phyloP scores from a whole-genome alignment of 1,284 basidiomycete species.

The Peniophora sp. region DNA sequence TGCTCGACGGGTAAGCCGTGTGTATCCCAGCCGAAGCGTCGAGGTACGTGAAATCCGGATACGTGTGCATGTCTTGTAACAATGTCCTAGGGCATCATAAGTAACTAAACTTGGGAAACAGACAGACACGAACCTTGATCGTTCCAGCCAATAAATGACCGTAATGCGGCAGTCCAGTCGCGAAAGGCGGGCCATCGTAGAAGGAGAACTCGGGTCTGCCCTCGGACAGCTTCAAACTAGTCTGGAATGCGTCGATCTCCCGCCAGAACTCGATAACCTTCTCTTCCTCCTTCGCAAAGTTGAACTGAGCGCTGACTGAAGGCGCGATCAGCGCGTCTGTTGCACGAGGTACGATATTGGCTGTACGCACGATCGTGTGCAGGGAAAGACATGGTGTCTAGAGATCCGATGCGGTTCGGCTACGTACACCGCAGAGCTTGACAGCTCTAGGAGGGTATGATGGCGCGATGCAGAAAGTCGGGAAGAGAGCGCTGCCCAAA shows the following conservation, averaged over 20 bases:
- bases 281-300: conserved; percentile 89
- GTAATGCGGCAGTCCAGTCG: conserved; percentile 95
- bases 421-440: too few species aligned
- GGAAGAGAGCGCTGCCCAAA: too few species aligned
- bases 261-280: conserved; percentile 91
- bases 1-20: conserved; percentile 99
- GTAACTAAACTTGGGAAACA: conserved; percentile 1
- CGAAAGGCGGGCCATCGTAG: conserved; percentile 98
- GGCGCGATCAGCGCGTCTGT: conserved; percentile 4
- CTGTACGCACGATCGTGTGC: conserved; percentile 60
- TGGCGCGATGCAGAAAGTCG: too few species aligned
- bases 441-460: too few species aligned
- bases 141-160: conserved; percentile 89
- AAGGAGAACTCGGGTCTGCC: conserved; percentile 88
- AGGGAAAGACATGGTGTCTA: conserved; percentile 52
- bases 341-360: neutral
- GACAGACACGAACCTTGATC: conserved; percentile 64
- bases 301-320: conserved; percentile 68
- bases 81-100: conserved; percentile 63
- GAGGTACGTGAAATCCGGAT: conserved; percentile 89
- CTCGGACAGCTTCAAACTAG: conserved; percentile 87
- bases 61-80: conserved; percentile 94
- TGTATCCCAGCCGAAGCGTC: conserved; percentile 99
- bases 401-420: too few species aligned
- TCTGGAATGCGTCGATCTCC: conserved; percentile 97